Evolutionary conservation across 2,329 filamentous ascomycete species (phyloP).

Genomic region (Penicillium sp.): DNA sequence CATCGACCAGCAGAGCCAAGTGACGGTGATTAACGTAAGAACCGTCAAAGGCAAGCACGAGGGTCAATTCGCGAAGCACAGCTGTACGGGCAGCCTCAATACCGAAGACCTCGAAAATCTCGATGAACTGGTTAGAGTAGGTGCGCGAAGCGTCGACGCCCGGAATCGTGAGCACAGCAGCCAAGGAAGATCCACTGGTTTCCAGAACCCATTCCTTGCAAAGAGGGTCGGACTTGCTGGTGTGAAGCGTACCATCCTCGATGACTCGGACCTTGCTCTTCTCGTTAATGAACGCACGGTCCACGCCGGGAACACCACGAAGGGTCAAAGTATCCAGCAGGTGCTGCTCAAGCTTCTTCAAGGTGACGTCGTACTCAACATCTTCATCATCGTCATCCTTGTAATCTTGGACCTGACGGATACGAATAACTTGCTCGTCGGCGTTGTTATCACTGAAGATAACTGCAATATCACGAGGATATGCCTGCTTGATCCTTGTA

Average conservation of each 20-base stretch:
- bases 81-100: constrained; percentile 91
- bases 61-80: constrained; percentile 81
- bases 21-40: constrained; percentile 99
- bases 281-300: constrained; percentile 89
- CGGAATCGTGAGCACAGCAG: constrained; percentile 78
- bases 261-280: constrained; percentile 67
- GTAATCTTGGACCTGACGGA: constrained; percentile 71
- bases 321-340: constrained; percentile 87
- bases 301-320: constrained; percentile 84
- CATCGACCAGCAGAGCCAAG: constrained; percentile 89
- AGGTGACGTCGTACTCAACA: constrained; percentile 84
- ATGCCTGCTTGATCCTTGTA: constrained; percentile 82
- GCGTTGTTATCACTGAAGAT: constrained; percentile 99
- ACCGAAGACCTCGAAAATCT: constrained; percentile 90
- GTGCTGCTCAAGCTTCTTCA: constrained; percentile 89
- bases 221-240: constrained; percentile 68
- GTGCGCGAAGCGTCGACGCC: constrained; percentile 85
- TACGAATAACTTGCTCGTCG: constrained; percentile 89
- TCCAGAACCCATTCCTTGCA: constrained; percentile 96
- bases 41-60: constrained; percentile 95
- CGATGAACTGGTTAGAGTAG: constrained; percentile 93
- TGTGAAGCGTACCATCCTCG: constrained; percentile 70
- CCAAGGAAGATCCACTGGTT: constrained; percentile 85
- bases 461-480: constrained; percentile 78
- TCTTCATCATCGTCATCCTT: constrained; percentile 71